A percentile compares a stretch with the other conserved stretches of the same genome.
Evolutionary conservation across 2,329 filamentous ascomycete species (phyloP).

Genomic region (Sphaerostilbella broomeana): DNA sequence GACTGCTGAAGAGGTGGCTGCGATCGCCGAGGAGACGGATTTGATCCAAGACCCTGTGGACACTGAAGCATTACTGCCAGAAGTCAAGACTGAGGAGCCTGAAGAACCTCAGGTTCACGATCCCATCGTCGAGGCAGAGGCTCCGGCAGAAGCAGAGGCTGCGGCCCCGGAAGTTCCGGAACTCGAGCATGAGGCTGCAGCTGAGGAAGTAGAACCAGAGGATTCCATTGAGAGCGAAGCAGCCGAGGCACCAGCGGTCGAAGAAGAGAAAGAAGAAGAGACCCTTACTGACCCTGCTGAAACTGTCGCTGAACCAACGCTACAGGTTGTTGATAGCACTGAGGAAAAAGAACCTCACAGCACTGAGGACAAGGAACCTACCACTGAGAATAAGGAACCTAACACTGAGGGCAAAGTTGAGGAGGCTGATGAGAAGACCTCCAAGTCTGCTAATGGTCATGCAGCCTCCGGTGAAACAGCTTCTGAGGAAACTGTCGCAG

Average conservation of each 20-base stretch:
- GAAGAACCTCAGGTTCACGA: background rate
- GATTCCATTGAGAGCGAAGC: too few relatives aligned
- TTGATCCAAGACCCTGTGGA: conserved; percentile 8
- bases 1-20: conserved; percentile 9
- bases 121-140: background rate
- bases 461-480: background rate
- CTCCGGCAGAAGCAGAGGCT: too few relatives aligned
- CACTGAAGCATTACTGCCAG: conserved; percentile 1
- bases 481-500: background rate
- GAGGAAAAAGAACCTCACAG: background rate
- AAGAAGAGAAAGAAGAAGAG: conserved; percentile 1
- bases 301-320: background rate
- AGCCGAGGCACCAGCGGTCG: too few relatives aligned
- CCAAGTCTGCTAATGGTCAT: conserved; percentile 1
- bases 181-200: too few relatives aligned
- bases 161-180: too few relatives aligned
- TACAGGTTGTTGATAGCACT: background rate
- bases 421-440: conserved; percentile 3
- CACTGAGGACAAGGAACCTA: conserved; percentile 12
- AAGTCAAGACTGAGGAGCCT: conserved; percentile 3
- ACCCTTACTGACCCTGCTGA: background rate
- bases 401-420: conserved; percentile 12
- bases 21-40: conserved; percentile 11
- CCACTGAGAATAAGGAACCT: background rate
- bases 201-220: too few relatives aligned